These are phyloP conservation scores for Termitomyces sp. DNA, from an alignment of 768 basidiomycete genomes.

Conservation along the genomic window DNA sequence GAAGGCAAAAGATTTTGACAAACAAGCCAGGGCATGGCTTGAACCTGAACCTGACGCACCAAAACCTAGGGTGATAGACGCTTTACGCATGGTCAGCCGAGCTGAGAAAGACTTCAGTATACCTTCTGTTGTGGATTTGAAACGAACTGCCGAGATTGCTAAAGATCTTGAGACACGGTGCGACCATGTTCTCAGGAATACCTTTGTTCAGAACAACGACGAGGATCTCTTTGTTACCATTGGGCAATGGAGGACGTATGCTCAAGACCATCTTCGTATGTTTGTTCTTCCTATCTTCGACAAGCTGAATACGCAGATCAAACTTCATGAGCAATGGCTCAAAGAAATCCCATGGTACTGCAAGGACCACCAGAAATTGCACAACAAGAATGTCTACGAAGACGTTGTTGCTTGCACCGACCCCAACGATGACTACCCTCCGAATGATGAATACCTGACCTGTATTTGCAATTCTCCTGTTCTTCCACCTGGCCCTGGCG, in stretches of 20 bases:
- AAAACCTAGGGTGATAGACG: constrained; percentile 65
- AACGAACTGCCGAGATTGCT: constrained; percentile 70
- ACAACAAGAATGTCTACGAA: constrained; percentile 59
- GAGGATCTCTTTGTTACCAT: constrained; percentile 70
- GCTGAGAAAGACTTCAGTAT: constrained; percentile 79
- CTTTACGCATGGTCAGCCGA: constrained; percentile 58
- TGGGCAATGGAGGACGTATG: constrained; percentile 68
- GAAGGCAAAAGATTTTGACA: constrained; percentile 76
- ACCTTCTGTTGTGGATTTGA: constrained; percentile 56
- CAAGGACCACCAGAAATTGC: constrained; percentile 54
- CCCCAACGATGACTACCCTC: constrained; percentile 75
- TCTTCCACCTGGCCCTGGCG: constrained; percentile 71
- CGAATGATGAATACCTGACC: constrained; percentile 76
- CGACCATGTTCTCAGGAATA: constrained; percentile 64
- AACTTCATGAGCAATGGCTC: constrained; percentile 64
- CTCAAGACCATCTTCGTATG: constrained; percentile 63
- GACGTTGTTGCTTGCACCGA: constrained; percentile 74
- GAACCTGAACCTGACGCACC: constrained; percentile 45
- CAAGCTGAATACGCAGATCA: constrained; percentile 63
- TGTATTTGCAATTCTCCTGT: constrained; percentile 79
- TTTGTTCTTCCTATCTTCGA: constrained; percentile 72
- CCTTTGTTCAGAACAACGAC: constrained; percentile 43
- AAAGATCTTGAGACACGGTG: constrained; percentile 71
- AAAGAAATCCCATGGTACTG: constrained; percentile 78
- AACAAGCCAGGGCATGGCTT: constrained; percentile 70